These are phyloP conservation scores for Boletales sp. DNA, from an alignment of 768 basidiomycete genomes.

Conservation along the genomic window DNA sequence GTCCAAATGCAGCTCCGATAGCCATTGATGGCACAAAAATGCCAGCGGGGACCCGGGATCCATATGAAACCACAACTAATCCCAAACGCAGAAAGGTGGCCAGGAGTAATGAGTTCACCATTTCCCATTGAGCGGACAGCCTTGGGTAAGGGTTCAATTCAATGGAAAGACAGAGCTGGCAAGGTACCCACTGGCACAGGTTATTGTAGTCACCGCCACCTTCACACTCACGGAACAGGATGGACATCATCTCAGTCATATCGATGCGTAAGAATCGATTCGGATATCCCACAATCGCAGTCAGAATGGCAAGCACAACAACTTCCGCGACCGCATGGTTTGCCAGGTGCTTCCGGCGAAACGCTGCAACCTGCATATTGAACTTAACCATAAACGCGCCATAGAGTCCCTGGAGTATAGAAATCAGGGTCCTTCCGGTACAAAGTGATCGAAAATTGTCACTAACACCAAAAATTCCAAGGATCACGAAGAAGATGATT, in stretches of 20 bases:
- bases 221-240: constrained; percentile 94
- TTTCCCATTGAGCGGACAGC: constrained; percentile 87
- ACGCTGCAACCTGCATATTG: constrained; percentile 91
- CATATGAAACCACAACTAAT: constrained; percentile 89
- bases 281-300: constrained; percentile 89
- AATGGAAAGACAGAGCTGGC: neutral
- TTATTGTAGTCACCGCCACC: constrained; percentile 88
- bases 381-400: constrained; percentile 97
- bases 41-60: constrained; percentile 93
- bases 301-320: constrained; percentile 78
- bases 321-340: constrained; percentile 88
- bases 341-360: constrained; percentile 85
- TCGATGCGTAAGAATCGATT: constrained; percentile 94
- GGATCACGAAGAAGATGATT: constrained; percentile 91
- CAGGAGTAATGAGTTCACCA: constrained; percentile 87
- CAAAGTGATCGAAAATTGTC: neutral
- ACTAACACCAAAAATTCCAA: constrained; percentile 92
- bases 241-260: constrained; percentile 95
- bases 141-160: constrained; percentile 38
- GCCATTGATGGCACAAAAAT: constrained; percentile 99
- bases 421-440: constrained; percentile 9
- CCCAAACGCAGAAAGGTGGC: constrained; percentile 87
- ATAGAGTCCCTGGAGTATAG: constrained; percentile 74
- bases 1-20: constrained; percentile 92
- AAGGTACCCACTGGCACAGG: constrained; percentile 82